A percentile compares a stretch with the other conserved stretches of the same genome.
Conservation (phyloP, 2,329 filamentous ascomycete genomes). For the Colletotrichum ledebouriae region DNA sequence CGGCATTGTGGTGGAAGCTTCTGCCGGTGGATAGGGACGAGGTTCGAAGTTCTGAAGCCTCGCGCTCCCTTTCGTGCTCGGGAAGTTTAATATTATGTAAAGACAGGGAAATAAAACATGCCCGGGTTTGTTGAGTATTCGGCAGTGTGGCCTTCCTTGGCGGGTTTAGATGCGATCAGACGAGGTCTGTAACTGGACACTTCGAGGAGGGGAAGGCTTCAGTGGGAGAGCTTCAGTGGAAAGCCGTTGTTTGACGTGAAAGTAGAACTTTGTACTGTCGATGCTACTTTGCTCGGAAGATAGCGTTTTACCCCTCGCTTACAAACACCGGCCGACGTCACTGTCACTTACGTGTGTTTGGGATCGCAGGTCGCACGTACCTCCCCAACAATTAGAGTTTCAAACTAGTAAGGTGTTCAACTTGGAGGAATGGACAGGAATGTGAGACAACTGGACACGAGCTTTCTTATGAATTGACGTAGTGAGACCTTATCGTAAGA, state of each 20-base stretch:
- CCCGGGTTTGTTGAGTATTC: neutral
- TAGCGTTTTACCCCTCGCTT: slow-evolving; percentile 16
- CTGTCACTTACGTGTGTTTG: neutral
- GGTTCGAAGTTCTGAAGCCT: neutral
- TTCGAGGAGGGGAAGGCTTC: neutral
- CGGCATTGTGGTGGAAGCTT: slow-evolving; percentile 2
- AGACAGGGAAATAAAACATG: neutral
- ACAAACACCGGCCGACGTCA: slow-evolving; percentile 25
- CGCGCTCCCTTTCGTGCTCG: slow-evolving; percentile 11
- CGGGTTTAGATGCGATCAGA: slow-evolving; percentile 4
- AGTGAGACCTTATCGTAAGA: slow-evolving; percentile 14
- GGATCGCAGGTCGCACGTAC: slow-evolving; percentile 31
- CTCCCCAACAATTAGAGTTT: slow-evolving; percentile 27
- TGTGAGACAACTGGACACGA: neutral
- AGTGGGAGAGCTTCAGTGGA: neutral
- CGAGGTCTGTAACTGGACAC: slow-evolving; percentile 3
- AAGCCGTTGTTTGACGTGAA: neutral
- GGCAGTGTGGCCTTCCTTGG: neutral
- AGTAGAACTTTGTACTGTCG: neutral
- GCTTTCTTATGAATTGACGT: slow-evolving; percentile 10
- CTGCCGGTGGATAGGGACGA: too few relatives aligned
- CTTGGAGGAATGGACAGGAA: slow-evolving; percentile 5
- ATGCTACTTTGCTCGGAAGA: neutral
- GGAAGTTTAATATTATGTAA: slow-evolving; percentile 12
- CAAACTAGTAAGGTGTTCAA: slow-evolving; percentile 9